These are phyloP conservation scores for Fragaria nilgerrensis DNA, from an alignment of 306 rosid genomes.

Conservation along the genomic window DNA sequence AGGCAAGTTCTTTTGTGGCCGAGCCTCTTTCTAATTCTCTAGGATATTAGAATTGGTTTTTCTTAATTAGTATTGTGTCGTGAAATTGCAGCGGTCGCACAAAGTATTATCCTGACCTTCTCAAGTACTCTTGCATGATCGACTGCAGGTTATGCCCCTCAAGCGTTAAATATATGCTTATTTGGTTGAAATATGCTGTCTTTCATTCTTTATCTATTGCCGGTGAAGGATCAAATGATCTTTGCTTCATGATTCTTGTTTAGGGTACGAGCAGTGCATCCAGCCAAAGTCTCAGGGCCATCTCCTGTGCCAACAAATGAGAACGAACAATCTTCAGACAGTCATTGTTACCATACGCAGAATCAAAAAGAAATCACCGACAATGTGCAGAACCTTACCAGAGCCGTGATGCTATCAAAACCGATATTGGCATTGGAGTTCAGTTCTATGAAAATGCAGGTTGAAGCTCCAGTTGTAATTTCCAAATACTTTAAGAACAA, in stretches of 20 bases:
- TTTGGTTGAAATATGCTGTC: not conserved
- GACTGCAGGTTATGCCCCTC: conserved; percentile 55
- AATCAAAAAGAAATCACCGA: conserved; percentile 24
- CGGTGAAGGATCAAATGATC: not conserved
- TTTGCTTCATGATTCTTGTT: not conserved
- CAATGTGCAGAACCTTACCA: conserved; percentile 34
- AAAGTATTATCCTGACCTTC: conserved; percentile 52
- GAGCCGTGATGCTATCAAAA: conserved; percentile 64
- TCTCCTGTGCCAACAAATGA: conserved; percentile 23
- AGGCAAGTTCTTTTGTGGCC: conserved; percentile 47
- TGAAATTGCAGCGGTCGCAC: conserved; percentile 69
- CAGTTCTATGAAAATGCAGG: conserved; percentile 80
- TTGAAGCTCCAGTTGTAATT: conserved; percentile 71
- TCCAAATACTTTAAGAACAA: conserved; percentile 32
- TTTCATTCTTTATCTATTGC: not conserved
- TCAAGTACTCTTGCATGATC: conserved; percentile 86
- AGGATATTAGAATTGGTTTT: not conserved
- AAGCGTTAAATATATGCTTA: not conserved
- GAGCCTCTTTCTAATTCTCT: not conserved
- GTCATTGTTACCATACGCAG: not conserved
- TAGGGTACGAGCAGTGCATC: conserved; percentile 76
- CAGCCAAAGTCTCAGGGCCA: conserved; percentile 45
- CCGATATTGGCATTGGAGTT: conserved; percentile 78
- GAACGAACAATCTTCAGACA: conserved; percentile 20
- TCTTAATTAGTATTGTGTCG: conserved; percentile 5